These are phyloP conservation scores for Bathelium albidoporum DNA, from an alignment of 495 filamentous ascomycete genomes.

Conservation along the genomic window DNA sequence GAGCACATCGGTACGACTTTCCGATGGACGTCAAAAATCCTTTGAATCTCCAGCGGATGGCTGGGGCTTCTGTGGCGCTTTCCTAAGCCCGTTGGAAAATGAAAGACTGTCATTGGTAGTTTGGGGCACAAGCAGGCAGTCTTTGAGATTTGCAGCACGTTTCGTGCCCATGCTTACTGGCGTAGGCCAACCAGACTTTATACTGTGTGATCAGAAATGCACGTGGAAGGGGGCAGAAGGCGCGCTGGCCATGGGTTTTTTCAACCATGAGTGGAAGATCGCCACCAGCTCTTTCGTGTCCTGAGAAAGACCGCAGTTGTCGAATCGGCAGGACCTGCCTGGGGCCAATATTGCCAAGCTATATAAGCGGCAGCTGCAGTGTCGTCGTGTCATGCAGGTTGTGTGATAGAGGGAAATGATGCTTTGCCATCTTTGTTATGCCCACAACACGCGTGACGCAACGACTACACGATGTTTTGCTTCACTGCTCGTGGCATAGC, in stretches of 20 bases:
- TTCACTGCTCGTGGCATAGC: not conserved
- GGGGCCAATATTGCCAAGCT: not conserved
- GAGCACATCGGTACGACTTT: not conserved
- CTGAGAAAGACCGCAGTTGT: not conserved
- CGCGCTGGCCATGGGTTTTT: constrained; percentile 44
- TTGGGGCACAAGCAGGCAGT: constrained; percentile 41
- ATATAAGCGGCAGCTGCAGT: not conserved
- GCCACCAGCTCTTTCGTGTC: constrained; percentile 34
- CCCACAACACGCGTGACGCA: not conserved
- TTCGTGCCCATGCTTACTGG: constrained; percentile 49
- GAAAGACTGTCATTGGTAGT: constrained; percentile 45
- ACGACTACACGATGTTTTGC: not conserved
- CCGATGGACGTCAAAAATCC: not conserved
- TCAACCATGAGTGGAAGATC: constrained; percentile 45
- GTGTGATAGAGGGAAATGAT: not conserved
- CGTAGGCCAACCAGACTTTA: constrained; percentile 48
- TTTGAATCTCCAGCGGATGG: not conserved
- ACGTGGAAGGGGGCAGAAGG: constrained; percentile 45
- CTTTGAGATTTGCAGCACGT: constrained; percentile 43
- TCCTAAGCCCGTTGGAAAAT: constrained; percentile 36
- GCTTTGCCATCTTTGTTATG: not conserved
- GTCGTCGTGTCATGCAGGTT: not conserved
- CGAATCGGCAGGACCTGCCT: not conserved
- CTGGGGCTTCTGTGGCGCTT: constrained; percentile 37
- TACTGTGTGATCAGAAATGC: constrained; percentile 36